These are phyloP conservation scores for Fusarium incarnatum DNA, from an alignment of 2,329 filamentous ascomycete species.

Conservation along the genomic window DNA sequence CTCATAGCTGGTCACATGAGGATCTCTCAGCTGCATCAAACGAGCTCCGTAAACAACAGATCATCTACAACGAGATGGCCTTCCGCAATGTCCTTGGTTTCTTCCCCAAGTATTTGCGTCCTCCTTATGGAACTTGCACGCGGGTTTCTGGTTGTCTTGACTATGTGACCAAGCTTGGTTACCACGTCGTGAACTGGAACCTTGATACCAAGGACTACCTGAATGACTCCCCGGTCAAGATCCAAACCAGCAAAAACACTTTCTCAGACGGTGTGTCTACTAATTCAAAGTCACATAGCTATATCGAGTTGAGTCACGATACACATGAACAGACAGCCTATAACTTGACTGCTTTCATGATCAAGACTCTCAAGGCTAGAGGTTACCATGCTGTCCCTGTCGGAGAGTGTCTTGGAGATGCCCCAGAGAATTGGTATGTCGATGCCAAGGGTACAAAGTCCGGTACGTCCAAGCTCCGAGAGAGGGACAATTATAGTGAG, in stretches of 20 bases:
- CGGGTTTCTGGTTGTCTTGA: constrained; percentile 52
- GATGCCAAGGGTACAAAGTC: constrained; percentile 31
- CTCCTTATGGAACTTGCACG: constrained; percentile 57
- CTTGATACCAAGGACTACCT: constrained; percentile 71
- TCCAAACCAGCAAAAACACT: constrained; percentile 57
- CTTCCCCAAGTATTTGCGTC: constrained; percentile 57
- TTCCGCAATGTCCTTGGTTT: constrained; percentile 55
- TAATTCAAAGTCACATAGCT: constrained; percentile 47
- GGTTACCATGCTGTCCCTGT: constrained; percentile 63
- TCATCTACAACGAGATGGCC: constrained; percentile 58
- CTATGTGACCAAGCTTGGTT: constrained; percentile 57
- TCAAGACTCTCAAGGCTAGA: constrained; percentile 53
- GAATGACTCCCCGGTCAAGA: constrained; percentile 61
- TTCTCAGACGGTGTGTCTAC: constrained; percentile 52
- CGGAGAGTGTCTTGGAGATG: constrained; percentile 67
- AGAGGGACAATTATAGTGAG: constrained; percentile 8
- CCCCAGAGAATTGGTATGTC: constrained; percentile 63
- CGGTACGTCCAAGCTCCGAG: constrained; percentile 35
- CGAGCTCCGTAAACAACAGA: constrained; percentile 51
- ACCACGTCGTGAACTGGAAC: constrained; percentile 68
- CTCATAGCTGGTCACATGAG: constrained; percentile 59
- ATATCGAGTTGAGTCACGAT: constrained; percentile 65
- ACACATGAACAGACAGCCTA: constrained; percentile 60
- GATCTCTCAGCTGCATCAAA: constrained; percentile 52
- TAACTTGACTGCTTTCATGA: constrained; percentile 57